Evolutionary conservation across 805 yeast genomes (phyloP).

Genomic region (Starmera quercuum): DNA sequence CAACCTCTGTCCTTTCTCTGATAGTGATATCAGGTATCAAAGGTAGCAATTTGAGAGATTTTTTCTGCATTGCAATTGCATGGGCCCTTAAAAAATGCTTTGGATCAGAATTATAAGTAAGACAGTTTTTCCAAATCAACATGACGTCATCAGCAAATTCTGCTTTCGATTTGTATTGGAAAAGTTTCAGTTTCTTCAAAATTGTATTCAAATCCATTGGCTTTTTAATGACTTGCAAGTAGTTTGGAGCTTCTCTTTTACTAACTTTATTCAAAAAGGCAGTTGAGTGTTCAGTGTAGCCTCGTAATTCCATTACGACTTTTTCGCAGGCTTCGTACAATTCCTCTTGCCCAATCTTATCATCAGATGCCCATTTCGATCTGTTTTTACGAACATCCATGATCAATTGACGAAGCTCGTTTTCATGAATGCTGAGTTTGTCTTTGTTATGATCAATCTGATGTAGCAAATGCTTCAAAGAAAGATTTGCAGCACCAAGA

Average conservation of each 20-base stretch:
- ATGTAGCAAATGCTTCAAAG: conserved; percentile 71
- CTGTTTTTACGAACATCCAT: conserved; percentile 91
- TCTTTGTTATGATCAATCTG: conserved; percentile 77
- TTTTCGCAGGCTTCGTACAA: conserved; percentile 96
- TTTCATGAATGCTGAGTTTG: conserved; percentile 65
- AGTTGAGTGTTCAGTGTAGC: conserved; percentile 93
- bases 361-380: conserved; percentile 97
- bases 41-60: conserved; percentile 66
- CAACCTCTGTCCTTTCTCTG: conserved; percentile 65
- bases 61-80: conserved; percentile 94
- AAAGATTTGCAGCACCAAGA: conserved; percentile 68
- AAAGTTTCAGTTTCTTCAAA: conserved; percentile 74
- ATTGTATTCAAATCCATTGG: conserved; percentile 98
- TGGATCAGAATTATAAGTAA: conserved; percentile 91
- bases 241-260: conserved; percentile 96
- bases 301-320: conserved; percentile 82
- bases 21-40: conserved; percentile 84
- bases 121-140: conserved; percentile 93
- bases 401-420: conserved; percentile 75
- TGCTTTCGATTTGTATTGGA: conserved; percentile 75
- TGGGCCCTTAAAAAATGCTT: conserved; percentile 84
- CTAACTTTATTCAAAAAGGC: conserved; percentile 95
- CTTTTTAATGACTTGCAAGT: conserved; percentile 77
- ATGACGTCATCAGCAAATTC: conserved; percentile 93
- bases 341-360: conserved; percentile 94